Percentiles rank a stretch among this genome's conserved stretches.
These are phyloP conservation scores for Collariella sp. DNA, from an alignment of 495 filamentous ascomycete genomes.

Conservation along the genomic window DNA sequence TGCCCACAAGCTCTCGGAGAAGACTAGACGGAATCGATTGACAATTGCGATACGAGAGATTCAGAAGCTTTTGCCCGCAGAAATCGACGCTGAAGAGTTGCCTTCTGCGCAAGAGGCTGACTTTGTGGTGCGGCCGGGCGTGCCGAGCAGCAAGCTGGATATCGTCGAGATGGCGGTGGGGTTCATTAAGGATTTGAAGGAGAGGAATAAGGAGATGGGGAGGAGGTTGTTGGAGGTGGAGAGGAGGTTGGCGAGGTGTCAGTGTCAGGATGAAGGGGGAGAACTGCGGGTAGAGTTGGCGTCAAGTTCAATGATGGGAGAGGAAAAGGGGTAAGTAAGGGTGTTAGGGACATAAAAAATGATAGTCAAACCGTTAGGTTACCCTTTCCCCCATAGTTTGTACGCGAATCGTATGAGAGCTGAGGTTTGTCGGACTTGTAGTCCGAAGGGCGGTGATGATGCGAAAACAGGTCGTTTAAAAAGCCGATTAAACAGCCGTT, in stretches of 20 bases:
- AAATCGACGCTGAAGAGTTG: neutral
- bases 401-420: too few species aligned
- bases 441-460: too few species aligned
- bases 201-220: constrained; percentile 20
- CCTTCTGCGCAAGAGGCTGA: neutral
- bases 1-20: constrained; percentile 31
- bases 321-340: too few species aligned
- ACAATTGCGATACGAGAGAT: constrained; percentile 28
- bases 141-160: constrained; percentile 26
- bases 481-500: too few species aligned
- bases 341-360: too few species aligned
- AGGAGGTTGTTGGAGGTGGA: constrained; percentile 19
- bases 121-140: constrained; percentile 6
- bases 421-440: too few species aligned
- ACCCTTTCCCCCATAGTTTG: too few species aligned
- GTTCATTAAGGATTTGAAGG: constrained; percentile 22
- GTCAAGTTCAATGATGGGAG: neutral
- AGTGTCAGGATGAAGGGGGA: constrained; percentile 1
- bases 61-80: constrained; percentile 24
- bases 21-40: constrained; percentile 23
- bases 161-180: constrained; percentile 27
- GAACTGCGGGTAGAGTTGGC: neutral
- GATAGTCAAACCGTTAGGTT: too few species aligned
- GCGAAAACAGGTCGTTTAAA: too few species aligned
- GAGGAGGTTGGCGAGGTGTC: constrained; percentile 8